Evolutionary conservation across 805 yeast species (phyloP).

Genomic region (Candida xyloterini): DNA sequence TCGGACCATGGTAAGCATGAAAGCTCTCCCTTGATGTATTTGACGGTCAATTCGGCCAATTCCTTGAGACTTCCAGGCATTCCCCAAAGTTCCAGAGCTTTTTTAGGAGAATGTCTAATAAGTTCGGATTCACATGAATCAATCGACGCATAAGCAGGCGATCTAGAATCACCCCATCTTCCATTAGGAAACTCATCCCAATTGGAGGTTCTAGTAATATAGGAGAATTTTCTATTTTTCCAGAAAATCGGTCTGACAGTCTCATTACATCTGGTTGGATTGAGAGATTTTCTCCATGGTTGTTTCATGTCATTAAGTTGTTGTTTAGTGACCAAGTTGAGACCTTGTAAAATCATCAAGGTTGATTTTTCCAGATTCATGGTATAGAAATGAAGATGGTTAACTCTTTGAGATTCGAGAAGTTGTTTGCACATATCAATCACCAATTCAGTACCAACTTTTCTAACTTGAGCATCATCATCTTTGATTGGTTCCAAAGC

Average conservation of each 20-base stretch:
- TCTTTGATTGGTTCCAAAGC: slow-evolving; percentile 79
- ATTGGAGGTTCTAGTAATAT: slow-evolving; percentile 81
- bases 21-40: slow-evolving; percentile 70
- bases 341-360: slow-evolving; percentile 76
- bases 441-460: slow-evolving; percentile 76
- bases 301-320: slow-evolving; percentile 27
- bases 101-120: slow-evolving; percentile 77
- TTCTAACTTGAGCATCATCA: slow-evolving; percentile 85
- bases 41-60: slow-evolving; percentile 57
- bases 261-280: slow-evolving; percentile 76
- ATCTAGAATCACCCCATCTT: slow-evolving; percentile 96
- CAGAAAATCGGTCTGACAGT: slow-evolving; percentile 92
- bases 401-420: slow-evolving; percentile 66
- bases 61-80: slow-evolving; percentile 61
- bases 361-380: slow-evolving; percentile 96
- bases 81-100: slow-evolving; percentile 88
- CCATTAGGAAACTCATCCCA: slow-evolving; percentile 99
- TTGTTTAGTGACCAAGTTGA: slow-evolving; percentile 46
- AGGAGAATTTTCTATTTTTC: slow-evolving; percentile 90
- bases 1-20: slow-evolving; percentile 92
- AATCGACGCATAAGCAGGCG: slow-evolving; percentile 94
- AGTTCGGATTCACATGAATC: slow-evolving; percentile 77
- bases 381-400: slow-evolving; percentile 92
- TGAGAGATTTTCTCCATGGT: slow-evolving; percentile 93
- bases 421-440: slow-evolving; percentile 78